Conservation (phyloP, 768 basidiomycete genomes). For the Glaciozyma antarctica region DNA sequence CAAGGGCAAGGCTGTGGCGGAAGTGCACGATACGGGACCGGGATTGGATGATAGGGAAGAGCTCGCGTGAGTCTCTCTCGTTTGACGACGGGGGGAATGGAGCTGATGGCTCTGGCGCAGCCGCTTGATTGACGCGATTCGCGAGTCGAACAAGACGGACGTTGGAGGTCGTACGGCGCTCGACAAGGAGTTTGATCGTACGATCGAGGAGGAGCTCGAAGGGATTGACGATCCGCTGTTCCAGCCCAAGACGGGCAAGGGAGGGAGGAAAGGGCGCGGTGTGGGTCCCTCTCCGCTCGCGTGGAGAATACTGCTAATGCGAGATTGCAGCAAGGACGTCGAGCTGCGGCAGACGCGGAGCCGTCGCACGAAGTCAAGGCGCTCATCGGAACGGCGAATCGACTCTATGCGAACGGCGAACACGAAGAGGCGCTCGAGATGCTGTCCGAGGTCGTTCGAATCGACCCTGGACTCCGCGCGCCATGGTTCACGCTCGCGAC, state of each 20-base stretch:
- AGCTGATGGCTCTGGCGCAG: neutral
- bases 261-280: neutral
- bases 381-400: slow-evolving; percentile 75
- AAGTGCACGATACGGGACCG: slow-evolving; percentile 4
- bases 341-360: slow-evolving; percentile 30
- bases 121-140: slow-evolving; percentile 32
- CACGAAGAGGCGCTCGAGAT: slow-evolving; percentile 60
- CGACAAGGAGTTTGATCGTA: slow-evolving; percentile 62
- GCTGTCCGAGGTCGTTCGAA: slow-evolving; percentile 85
- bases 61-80: slow-evolving; percentile 13
- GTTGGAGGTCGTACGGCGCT: slow-evolving; percentile 44
- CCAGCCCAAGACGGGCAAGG: slow-evolving; percentile 11
- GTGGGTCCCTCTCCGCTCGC: neutral
- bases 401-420: slow-evolving; percentile 67
- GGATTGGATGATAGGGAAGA: slow-evolving; percentile 43
- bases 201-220: slow-evolving; percentile 56
- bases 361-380: slow-evolving; percentile 40
- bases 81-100: neutral
- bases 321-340: slow-evolving; percentile 10
- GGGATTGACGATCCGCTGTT: slow-evolving; percentile 47
- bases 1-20: slow-evolving; percentile 7
- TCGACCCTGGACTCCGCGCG: slow-evolving; percentile 70
- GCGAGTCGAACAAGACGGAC: slow-evolving; percentile 36
- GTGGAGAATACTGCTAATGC: neutral
- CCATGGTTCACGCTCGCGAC: slow-evolving; percentile 85